Evolutionary conservation across 2,329 filamentous ascomycete genomes (phyloP).

Genomic region (Aciculosporium take): DNA sequence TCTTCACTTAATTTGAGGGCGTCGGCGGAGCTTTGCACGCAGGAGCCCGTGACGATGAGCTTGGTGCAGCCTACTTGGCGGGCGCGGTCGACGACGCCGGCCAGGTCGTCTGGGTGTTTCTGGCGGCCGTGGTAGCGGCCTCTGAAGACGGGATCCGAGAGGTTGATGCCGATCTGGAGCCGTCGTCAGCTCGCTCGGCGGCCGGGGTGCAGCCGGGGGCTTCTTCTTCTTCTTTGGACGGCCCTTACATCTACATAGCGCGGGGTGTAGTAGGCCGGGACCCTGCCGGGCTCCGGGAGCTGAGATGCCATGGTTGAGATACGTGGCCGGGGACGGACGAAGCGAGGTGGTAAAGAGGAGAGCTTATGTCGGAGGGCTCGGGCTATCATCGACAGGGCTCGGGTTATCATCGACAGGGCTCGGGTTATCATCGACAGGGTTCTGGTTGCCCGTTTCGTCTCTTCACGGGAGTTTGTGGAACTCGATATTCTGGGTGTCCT

Average conservation of each 20-base stretch:
- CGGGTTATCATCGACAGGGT: neutral
- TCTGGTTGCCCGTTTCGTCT: neutral
- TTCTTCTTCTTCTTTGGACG: neutral
- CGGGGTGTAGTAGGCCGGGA: constrained; percentile 21
- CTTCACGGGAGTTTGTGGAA: too few relatives aligned
- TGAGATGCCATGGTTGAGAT: constrained; percentile 15
- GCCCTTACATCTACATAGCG: constrained; percentile 48
- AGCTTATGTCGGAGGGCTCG: neutral
- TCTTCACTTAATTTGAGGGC: constrained; percentile 60
- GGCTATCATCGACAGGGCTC: constrained; percentile 1
- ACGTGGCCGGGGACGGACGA: constrained; percentile 3
- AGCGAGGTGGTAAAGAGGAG: neutral
- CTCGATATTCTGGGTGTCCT: too few relatives aligned
- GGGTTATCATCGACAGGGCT: neutral
- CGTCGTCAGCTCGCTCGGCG: too few relatives aligned
- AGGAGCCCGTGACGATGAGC: constrained; percentile 86
- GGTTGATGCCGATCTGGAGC: constrained; percentile 75
- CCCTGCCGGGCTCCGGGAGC: constrained; percentile 7
- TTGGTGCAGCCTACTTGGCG: constrained; percentile 68
- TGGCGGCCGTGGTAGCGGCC: constrained; percentile 73
- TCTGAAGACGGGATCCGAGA: constrained; percentile 81
- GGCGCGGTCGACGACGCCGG: constrained; percentile 65
- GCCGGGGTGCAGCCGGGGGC: too few relatives aligned
- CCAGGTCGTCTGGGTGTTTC: constrained; percentile 57
- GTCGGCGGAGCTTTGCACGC: constrained; percentile 61